phyloP scores from a whole-genome alignment of 352 stramenopile species.

The Phytopythium helicoides region DNA sequence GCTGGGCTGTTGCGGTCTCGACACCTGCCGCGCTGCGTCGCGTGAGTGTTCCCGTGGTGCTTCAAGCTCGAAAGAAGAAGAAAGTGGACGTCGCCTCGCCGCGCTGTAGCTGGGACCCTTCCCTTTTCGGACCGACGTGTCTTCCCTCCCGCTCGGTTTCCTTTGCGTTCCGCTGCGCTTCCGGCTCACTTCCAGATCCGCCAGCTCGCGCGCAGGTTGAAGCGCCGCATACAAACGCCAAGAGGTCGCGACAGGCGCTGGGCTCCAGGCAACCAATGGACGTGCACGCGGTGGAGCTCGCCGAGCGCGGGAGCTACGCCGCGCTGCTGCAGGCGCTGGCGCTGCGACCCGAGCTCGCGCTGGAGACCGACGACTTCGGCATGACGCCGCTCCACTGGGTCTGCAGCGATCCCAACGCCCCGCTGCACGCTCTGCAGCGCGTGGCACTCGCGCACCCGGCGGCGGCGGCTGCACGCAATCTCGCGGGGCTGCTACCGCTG shows the following conservation, averaged over 20 bases:
- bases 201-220: constrained; percentile 6
- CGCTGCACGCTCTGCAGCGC: constrained; percentile 43
- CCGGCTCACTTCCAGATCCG: constrained; percentile 21
- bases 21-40: no score
- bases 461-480: constrained; percentile 39
- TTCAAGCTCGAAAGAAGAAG: no score
- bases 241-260: neutral
- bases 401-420: constrained; percentile 54
- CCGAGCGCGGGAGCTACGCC: constrained; percentile 44
- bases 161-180: no score
- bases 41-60: no score
- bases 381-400: constrained; percentile 86
- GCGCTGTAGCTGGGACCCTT: constrained; percentile 5
- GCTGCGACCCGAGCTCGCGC: constrained; percentile 38
- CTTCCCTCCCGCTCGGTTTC: no score
- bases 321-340: constrained; percentile 40
- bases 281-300: constrained; percentile 32
- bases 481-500: constrained; percentile 59
- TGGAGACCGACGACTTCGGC: constrained; percentile 52
- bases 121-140: neutral
- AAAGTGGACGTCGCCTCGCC: neutral
- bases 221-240: neutral
- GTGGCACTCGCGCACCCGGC: constrained; percentile 48
- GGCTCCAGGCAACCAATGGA: no score
- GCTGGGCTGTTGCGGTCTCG: no score